Evolutionary conservation across 2,329 filamentous ascomycete genomes (phyloP), one percentile per base, ranked within the genome.

Genomic region (Pseudocercospora cruenta): DNA sequence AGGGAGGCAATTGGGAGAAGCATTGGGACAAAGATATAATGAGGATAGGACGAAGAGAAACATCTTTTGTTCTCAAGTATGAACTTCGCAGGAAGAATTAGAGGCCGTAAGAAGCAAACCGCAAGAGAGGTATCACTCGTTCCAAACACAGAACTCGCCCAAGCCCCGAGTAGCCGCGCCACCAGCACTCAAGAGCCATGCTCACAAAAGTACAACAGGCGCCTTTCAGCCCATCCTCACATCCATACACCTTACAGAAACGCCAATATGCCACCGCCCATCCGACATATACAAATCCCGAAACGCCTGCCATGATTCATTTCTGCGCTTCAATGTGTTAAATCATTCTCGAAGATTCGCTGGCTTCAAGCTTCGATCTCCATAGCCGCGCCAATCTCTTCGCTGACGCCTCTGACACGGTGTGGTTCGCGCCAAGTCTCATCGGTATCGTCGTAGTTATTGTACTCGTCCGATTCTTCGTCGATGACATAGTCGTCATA

Each of bases 351-450:
- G 9, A 22, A 53, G 54, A 28, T 31, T 51, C 49, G 10, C 26
- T 54, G 28, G 39, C 43, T 33, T 69, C 60, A 69, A 26, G 54
- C 51, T 33, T 70, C 70, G n/a, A 76, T 69, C 33, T 77, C 75
- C 74, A 77, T 77, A 28, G 68, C 67, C n/a, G 74, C 75, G 1
- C 69, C 67, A 58, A 77, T 73, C 57, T 76, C 73, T 67, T 77
- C 75, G 51, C 73, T 75, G 22, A 76, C 65, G n/a, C 70, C 73
- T 45, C 73, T 63, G 7, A 75, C 69, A 54, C 69, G 67, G 60
- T 67, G 62, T 47, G 69, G 60, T 31, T 47, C 47, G 22, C 62
- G 62, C 63, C 63, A 66, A 12, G 58, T 64, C 24, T 63, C 61
- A 16, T 68, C 65, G 9, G 54, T 45, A 12, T 66, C 62, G 24